Conservation (phyloP, 2,329 filamentous ascomycete species). For the Paracamarosporium sp. region DNA sequence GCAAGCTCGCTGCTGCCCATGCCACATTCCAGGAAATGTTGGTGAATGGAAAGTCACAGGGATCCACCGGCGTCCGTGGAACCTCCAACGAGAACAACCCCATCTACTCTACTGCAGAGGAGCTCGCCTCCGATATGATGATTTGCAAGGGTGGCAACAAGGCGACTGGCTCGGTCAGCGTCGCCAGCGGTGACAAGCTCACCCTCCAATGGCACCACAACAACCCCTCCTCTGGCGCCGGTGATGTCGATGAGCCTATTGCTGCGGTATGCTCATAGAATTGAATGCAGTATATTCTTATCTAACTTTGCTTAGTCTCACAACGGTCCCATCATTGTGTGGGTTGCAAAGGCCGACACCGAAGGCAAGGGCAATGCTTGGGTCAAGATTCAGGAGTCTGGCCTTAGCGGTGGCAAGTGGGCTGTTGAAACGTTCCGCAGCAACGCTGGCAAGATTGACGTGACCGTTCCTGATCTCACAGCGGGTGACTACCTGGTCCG, state of each 20-base stretch:
- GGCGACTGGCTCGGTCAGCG: conserved; percentile 51
- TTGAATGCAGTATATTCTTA: background rate
- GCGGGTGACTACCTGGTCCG: conserved; percentile 54
- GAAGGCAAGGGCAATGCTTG: conserved; percentile 60
- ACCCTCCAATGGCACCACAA: conserved; percentile 60
- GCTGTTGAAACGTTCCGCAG: conserved; percentile 50
- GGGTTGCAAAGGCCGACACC: conserved; percentile 54
- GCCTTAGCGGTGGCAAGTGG: conserved; percentile 44
- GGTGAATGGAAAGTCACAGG: conserved; percentile 47
- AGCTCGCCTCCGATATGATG: conserved; percentile 44
- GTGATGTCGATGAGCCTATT: conserved; percentile 58
- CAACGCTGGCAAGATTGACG: conserved; percentile 51
- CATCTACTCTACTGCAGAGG: conserved; percentile 24
- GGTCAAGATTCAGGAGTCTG: conserved; percentile 55
- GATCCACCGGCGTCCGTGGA: conserved; percentile 53
- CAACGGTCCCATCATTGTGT: conserved; percentile 61
- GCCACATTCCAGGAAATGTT: conserved; percentile 49
- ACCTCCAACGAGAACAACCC: conserved; percentile 47
- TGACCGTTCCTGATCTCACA: conserved; percentile 52
- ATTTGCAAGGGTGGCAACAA: conserved; percentile 43
- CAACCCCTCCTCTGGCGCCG: conserved; percentile 42
- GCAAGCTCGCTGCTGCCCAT: conserved; percentile 42
- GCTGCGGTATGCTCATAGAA: conserved; percentile 31
- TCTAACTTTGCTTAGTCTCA: conserved; percentile 45
- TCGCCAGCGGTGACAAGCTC: conserved; percentile 57